Conservation (phyloP, 2,329 filamentous ascomycete species). For the Macrophomina pseudophaseolina region DNA sequence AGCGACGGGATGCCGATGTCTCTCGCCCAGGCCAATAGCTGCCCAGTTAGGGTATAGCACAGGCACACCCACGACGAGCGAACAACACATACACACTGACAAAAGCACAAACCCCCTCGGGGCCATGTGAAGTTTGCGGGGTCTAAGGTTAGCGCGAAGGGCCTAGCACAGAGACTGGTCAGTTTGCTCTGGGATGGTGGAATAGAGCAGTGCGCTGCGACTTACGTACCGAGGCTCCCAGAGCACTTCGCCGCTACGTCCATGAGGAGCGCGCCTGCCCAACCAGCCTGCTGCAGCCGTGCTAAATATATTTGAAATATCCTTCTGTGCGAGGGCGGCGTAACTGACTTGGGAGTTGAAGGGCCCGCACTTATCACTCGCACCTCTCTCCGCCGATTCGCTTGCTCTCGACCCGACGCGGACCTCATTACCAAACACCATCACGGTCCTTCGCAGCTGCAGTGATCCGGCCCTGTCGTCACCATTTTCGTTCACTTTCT, state of each 20-base stretch:
- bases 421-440: neutral
- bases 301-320: neutral
- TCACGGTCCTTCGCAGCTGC: neutral
- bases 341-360: neutral
- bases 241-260: neutral
- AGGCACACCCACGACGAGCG: neutral
- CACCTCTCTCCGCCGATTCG: neutral
- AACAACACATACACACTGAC: neutral
- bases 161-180: neutral
- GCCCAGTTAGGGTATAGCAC: neutral
- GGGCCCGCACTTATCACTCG: neutral
- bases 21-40: neutral
- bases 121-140: constrained; percentile 9
- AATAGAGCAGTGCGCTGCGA: neutral
- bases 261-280: neutral
- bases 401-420: neutral
- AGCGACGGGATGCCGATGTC: neutral
- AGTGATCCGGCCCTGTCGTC: neutral
- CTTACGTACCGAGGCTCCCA: neutral
- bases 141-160: neutral
- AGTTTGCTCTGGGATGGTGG: neutral
- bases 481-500: neutral
- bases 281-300: neutral
- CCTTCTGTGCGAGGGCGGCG: neutral
- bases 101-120: constrained; percentile 1